These are phyloP conservation scores for Trametes villosa DNA, from an alignment of 768 basidiomycete genomes.

Conservation along the genomic window DNA sequence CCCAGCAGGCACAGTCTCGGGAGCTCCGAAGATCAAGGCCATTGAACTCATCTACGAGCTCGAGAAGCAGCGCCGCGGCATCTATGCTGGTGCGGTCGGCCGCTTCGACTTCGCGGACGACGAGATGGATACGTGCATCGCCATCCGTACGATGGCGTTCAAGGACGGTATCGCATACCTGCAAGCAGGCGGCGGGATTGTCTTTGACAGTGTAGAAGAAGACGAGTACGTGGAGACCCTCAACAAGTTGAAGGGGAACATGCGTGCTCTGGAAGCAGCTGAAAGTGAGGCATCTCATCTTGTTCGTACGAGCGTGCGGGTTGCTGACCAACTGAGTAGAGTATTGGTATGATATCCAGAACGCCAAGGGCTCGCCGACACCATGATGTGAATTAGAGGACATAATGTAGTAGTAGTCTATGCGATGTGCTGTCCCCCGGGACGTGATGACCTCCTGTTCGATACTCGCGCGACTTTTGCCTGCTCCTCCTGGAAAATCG, in stretches of 20 bases:
- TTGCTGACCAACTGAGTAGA: slow-evolving; percentile 45
- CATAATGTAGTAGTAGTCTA: slow-evolving; percentile 24
- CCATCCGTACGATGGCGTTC: slow-evolving; percentile 97
- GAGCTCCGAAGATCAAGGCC: slow-evolving; percentile 98
- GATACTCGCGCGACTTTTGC: slow-evolving; percentile 10
- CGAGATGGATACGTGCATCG: slow-evolving; percentile 98
- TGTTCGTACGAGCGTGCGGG: not conserved
- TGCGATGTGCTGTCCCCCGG: slow-evolving; percentile 6
- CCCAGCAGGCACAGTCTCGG: slow-evolving; percentile 97
- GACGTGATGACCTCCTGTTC: slow-evolving; percentile 9
- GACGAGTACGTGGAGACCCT: slow-evolving; percentile 97
- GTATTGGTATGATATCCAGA: slow-evolving; percentile 73
- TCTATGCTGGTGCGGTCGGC: slow-evolving; percentile 98
- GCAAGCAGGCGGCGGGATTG: slow-evolving; percentile 97
- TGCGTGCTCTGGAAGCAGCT: slow-evolving; percentile 81
- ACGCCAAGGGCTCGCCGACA: slow-evolving; percentile 17
- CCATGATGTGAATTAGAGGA: slow-evolving; percentile 18
- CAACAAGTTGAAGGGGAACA: slow-evolving; percentile 90
- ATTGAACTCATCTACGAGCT: slow-evolving; percentile 89
- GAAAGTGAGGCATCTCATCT: slow-evolving; percentile 66
- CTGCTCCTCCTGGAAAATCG: slow-evolving; percentile 43
- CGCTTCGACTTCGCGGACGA: slow-evolving; percentile 95
- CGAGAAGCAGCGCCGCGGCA: slow-evolving; percentile 88
- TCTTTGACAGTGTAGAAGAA: slow-evolving; percentile 95
- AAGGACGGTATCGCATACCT: slow-evolving; percentile 91